Base-by-base conservation (phyloP, 2,329 filamentous ascomycete genomes). In the Aspergillus pseudoviridinutans region DNA sequence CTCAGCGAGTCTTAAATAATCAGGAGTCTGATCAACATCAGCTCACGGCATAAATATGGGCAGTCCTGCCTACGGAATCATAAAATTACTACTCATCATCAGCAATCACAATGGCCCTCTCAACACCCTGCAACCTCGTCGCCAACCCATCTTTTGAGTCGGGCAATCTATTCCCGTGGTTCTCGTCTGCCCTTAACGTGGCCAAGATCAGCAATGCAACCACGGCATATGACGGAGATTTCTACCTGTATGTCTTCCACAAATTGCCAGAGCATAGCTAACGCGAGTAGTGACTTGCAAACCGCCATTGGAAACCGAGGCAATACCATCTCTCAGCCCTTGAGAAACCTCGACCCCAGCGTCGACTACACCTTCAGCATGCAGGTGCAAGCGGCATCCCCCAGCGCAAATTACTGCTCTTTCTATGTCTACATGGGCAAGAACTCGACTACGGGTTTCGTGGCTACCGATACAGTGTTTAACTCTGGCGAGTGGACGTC, bases 71-170 rank as follows among this genome's bases (percentile, higher is more conserved):
- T 12, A 4, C 27, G 28, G 28, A 14, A 17, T 17, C 12, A 35
- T 35, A 4, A 5, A 35, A 14, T 22, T 10, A 3, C 9, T 44
- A 35, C 1, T 22, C n/a, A 44, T 49, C 14, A 27, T 10, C 24
- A 32, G 22, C 7, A 6, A 32, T 49, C 28, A 52, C 14, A 22
- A 66, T 64, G 64, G 55, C 61, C 3, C 57, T 65, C 8, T 61
- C 60, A 25, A 29, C 56, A 10, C 9, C 41, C n/a, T 63, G 63
- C 56, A 67, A 67, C 47, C 53, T 62, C 22, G 51, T 68, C 20
- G 22, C 57, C 32, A 67, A 67, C 47, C 64, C 64, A 3, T 62
- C 63, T 41, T 66, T 68, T 41, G 66, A 67, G 35, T 58, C 65
- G 1, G 63, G 64, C 10, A 29, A 46, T n/a, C 52, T 67, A 1